These are phyloP conservation scores for Rhododendron mucronatum DNA, from an alignment of 148 eudicot genomes.

Conservation along the genomic window DNA sequence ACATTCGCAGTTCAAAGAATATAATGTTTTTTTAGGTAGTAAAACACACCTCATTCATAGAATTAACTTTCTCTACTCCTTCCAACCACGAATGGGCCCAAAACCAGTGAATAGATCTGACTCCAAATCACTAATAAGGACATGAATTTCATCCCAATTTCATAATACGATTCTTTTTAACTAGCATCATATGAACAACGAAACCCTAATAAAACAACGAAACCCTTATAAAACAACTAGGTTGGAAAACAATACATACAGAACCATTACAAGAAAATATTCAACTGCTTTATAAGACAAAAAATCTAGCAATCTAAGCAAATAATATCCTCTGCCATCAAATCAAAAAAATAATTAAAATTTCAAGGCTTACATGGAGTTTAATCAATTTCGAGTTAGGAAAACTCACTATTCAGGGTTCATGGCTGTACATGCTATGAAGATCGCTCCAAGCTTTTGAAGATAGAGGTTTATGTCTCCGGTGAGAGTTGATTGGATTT, in stretches of 20 bases:
- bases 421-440: conserved; percentile 16
- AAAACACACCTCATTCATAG: background rate
- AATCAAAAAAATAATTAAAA: background rate
- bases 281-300: background rate
- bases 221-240: background rate
- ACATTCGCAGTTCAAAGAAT: background rate
- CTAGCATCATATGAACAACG: background rate
- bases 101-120: background rate
- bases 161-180: background rate
- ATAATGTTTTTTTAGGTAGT: background rate
- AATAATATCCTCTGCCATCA: background rate
- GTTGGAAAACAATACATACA: background rate
- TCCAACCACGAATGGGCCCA: background rate
- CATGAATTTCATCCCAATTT: background rate
- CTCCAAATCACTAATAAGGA: background rate
- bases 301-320: background rate
- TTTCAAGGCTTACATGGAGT: no score
- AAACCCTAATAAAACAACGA: background rate
- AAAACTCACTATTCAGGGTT: conserved; percentile 34
- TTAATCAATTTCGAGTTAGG: background rate
- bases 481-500: background rate
- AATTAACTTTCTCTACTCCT: no score
- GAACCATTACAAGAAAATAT: background rate
- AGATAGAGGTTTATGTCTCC: background rate
- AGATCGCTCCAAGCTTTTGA: background rate